Percentiles rank a stretch among this genome's conserved stretches.
Evolutionary conservation across 1,284 basidiomycete species (phyloP).

Genomic region (Moniliella sp.): DNA sequence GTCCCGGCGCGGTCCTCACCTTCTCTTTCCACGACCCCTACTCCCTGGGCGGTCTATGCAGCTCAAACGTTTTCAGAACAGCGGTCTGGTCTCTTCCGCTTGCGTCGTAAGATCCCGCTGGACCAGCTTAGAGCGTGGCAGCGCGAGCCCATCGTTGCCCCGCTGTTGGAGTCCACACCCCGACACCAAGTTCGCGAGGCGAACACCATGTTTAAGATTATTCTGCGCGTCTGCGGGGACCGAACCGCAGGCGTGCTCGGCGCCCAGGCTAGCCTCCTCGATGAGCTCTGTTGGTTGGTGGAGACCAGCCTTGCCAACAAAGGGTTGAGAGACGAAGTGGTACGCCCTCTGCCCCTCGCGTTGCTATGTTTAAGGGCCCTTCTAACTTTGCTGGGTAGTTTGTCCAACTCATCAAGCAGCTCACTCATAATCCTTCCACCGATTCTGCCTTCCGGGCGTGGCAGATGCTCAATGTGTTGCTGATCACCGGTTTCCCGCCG

Average conservation of each 20-base stretch:
- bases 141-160: constrained; percentile 47
- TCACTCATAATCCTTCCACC: constrained; percentile 56
- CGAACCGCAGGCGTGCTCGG: constrained; percentile 41
- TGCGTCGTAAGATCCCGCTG: constrained; percentile 1
- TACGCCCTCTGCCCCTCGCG: not conserved
- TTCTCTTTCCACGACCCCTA: too few relatives aligned
- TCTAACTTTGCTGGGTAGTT: constrained; percentile 37
- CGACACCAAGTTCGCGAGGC: constrained; percentile 46
- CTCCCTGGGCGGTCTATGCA: constrained; percentile 1
- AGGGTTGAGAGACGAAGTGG: not conserved
- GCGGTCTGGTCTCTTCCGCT: constrained; percentile 3
- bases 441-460: constrained; percentile 68
- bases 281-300: not conserved
- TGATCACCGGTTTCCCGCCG: constrained; percentile 59
- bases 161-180: constrained; percentile 45
- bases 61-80: constrained; percentile 1
- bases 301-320: not conserved
- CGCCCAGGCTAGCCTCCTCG: not conserved
- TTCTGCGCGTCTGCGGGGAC: constrained; percentile 77
- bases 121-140: constrained; percentile 3
- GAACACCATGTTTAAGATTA: constrained; percentile 59
- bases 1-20: too few relatives aligned
- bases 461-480: constrained; percentile 66
- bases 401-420: constrained; percentile 71
- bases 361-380: not conserved